Conservation (phyloP, 73 alveolate genomes). For the Paramecium primaurelia region DNA sequence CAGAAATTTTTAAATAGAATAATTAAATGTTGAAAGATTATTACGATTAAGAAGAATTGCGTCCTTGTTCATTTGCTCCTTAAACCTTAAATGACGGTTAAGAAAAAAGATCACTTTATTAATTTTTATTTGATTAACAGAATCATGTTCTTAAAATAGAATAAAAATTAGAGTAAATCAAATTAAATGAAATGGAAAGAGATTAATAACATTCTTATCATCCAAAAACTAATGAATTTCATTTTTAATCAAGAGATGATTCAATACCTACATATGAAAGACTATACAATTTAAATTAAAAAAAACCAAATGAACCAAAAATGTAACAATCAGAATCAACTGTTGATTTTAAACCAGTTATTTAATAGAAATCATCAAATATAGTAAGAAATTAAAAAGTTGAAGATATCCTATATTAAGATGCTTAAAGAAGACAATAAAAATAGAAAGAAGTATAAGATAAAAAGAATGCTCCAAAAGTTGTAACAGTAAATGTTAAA, state of each 20-base stretch:
- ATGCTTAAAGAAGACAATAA: conserved; percentile 51
- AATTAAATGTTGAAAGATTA: conserved; percentile 8
- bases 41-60: conserved; percentile 8
- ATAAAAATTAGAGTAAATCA: conserved; percentile 32
- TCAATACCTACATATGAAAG: conserved; percentile 55
- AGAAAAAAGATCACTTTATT: conserved; percentile 42
- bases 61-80: conserved; percentile 41
- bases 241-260: conserved; percentile 39
- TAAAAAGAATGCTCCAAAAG: conserved; percentile 4
- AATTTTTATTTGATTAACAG: conserved; percentile 37
- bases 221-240: conserved; percentile 12
- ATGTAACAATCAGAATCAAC: neutral
- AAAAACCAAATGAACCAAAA: neutral
- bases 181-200: neutral
- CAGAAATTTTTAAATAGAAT: conserved; percentile 37
- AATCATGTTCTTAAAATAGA: conserved; percentile 41
- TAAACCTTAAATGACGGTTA: conserved; percentile 31
- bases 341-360: neutral
- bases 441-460: conserved; percentile 26
- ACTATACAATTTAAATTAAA: conserved; percentile 12
- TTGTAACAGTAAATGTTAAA: conserved; percentile 46
- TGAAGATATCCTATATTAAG: conserved; percentile 52
- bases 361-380: conserved; percentile 43
- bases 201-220: conserved; percentile 29
- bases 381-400: conserved; percentile 55